Percentiles rank a stretch among this genome's conserved stretches.
These are phyloP conservation scores for Euphorbia corollata DNA, from an alignment of 441 rosid genomes.

Conservation along the genomic window DNA sequence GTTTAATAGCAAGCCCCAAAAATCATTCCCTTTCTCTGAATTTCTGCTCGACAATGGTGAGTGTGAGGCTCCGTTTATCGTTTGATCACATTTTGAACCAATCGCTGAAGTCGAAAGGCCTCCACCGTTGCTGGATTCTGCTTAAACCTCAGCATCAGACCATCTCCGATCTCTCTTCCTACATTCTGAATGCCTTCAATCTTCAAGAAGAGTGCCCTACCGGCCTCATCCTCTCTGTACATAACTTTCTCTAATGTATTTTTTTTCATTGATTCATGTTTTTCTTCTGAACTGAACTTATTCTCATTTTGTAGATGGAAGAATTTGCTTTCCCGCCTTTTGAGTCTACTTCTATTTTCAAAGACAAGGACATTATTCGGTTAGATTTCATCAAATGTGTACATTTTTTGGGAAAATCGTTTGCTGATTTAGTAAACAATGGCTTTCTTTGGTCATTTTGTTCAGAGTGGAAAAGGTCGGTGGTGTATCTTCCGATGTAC, in stretches of 20 bases:
- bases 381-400: slow-evolving; percentile 24
- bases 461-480: slow-evolving; percentile 59
- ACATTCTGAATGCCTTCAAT: slow-evolving; percentile 45
- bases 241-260: not conserved
- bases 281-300: slow-evolving; percentile 12
- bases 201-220: slow-evolving; percentile 54
- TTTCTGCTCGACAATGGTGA: slow-evolving; percentile 28
- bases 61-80: slow-evolving; percentile 53
- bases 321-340: slow-evolving; percentile 81
- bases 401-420: not conserved
- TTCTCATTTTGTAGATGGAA: slow-evolving; percentile 59
- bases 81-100: slow-evolving; percentile 49
- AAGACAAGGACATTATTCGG: slow-evolving; percentile 74
- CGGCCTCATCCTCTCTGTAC: slow-evolving; percentile 71
- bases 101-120: slow-evolving; percentile 46
- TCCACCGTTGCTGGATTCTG: slow-evolving; percentile 71
- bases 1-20: slow-evolving; percentile 26
- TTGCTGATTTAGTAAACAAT: not conserved
- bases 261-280: not conserved
- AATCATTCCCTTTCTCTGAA: too few relatives aligned
- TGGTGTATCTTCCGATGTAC: slow-evolving; percentile 24
- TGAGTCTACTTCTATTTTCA: slow-evolving; percentile 60
- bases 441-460: not conserved
- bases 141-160: slow-evolving; percentile 61
- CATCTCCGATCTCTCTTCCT: slow-evolving; percentile 57